These are phyloP conservation scores for Garcia nutans DNA, from an alignment of 345 rosid genomes.

Conservation along the genomic window DNA sequence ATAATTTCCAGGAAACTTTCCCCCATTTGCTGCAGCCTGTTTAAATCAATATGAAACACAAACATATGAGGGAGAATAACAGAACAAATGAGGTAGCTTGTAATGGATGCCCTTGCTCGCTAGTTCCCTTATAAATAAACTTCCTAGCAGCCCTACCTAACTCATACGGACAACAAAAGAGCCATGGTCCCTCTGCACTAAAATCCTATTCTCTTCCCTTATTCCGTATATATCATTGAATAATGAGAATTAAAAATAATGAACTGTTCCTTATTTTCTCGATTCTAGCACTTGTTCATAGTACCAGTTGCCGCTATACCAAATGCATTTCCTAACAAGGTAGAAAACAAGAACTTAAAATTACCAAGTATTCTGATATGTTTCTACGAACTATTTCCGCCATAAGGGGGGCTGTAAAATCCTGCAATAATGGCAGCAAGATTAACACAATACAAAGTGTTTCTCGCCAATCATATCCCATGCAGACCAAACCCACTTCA, in stretches of 20 bases:
- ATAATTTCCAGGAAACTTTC: too few relatives aligned
- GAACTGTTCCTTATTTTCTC: conserved; percentile 13
- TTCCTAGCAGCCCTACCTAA: neutral
- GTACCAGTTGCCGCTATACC: conserved; percentile 23
- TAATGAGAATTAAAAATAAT: conserved; percentile 25
- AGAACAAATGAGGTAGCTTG: neutral
- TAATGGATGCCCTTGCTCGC: too few relatives aligned
- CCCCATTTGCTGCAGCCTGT: too few relatives aligned
- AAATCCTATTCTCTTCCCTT: neutral
- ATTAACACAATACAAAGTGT: conserved; percentile 14
- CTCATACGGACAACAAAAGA: neutral
- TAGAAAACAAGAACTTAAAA: conserved; percentile 10
- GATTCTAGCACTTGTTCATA: conserved; percentile 21
- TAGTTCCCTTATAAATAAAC: conserved; percentile 18
- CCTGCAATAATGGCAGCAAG: conserved; percentile 2
- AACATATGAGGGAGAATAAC: too few relatives aligned
- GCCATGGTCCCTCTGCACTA: neutral
- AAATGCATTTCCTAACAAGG: neutral
- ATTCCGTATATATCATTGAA: too few relatives aligned
- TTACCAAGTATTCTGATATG: conserved; percentile 24
- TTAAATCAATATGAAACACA: too few relatives aligned
- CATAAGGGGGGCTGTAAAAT: conserved; percentile 17
- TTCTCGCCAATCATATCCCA: conserved; percentile 38
- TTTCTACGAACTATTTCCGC: conserved; percentile 26
- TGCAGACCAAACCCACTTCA: conserved; percentile 51